Base-by-base conservation (phyloP, 2,329 filamentous ascomycete species). In the Penicillium sp. region DNA sequence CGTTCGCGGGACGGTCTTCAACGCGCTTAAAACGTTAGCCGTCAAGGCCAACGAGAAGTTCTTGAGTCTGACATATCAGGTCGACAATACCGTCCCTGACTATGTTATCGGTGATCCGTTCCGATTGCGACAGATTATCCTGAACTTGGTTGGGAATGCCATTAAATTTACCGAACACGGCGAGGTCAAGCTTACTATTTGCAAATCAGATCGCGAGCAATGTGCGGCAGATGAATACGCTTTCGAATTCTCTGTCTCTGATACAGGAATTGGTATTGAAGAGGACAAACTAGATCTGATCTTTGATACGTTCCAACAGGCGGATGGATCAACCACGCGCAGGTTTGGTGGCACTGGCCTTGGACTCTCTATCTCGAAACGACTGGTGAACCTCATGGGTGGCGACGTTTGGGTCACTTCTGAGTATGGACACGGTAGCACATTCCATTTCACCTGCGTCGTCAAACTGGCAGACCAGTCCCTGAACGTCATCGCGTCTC, bases 161-260 rank as follows among this genome's bases (percentile, higher is more conserved):
- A 97, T 99, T 84, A 99, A 99, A 76, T 99, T 99, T 77, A 98
- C 95, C 3, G 94, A 98, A 78, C 90, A 96, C 71, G 95, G 95
- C 64, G 93, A 97, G 76, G 95, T 99, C 71, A 96, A 93, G 76
- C 87, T 98, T 57, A 93, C 91, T n/a, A 97, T 98, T 70, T 88
- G 89, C 71, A 84, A 88, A 79, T 83, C 91, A 31, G 83, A 87
- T 64, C 85, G 88, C 52, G 85, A 89, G 52, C 84, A 88, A 47
- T 90, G 87, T 70, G 84, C 84, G 13, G 82, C 85, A 11, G 89
- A 91, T 69, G 91, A 97, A 76, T 97, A 96, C 70, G 91, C 93
- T 30, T 94, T 97, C 75, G 93, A 98, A 79, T 98, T 98, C 78
- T 90, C 94, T 58, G 95, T 99, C 38, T 91, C 91, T 21, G 95